Conservation (phyloP, 441 rosid genomes). For the Adansonia gregorii region DNA sequence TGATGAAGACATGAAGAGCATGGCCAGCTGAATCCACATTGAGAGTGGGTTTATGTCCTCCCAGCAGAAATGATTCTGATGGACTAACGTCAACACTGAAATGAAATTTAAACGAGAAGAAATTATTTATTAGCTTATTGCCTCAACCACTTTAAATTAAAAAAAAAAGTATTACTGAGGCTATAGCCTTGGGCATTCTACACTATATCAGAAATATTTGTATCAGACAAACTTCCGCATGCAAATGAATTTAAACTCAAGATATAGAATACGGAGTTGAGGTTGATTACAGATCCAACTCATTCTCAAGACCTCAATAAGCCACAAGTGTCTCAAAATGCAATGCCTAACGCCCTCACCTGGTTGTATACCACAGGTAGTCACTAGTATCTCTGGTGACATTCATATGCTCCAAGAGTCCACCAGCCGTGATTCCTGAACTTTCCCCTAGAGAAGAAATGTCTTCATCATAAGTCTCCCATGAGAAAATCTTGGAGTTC, state of each 20-base stretch:
- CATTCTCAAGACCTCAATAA: background rate
- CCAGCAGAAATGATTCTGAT: constrained; percentile 72
- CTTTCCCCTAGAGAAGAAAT: constrained; percentile 61
- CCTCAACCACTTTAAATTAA: background rate
- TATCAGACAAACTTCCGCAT: background rate
- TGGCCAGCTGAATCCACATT: constrained; percentile 85
- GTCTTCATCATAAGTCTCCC: constrained; percentile 75
- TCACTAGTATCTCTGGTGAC: constrained; percentile 87
- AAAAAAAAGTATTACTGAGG: background rate
- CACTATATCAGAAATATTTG: background rate
- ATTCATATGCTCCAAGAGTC: constrained; percentile 87
- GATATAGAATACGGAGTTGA: background rate
- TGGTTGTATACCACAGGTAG: constrained; percentile 91
- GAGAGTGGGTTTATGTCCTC: constrained; percentile 69
- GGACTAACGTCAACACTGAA: constrained; percentile 68
- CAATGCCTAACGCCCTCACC: constrained; percentile 41
- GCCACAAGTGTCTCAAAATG: background rate
- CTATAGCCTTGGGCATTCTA: background rate
- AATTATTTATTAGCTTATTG: constrained; percentile 11
- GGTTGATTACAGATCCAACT: background rate
- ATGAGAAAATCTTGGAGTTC: constrained; percentile 53
- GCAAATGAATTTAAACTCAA: background rate
- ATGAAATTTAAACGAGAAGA: constrained; percentile 23
- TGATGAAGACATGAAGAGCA: constrained; percentile 88
- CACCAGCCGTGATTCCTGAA: constrained; percentile 56